Evolutionary conservation across 2,329 filamentous ascomycete species (phyloP).

Genomic region (Madurella mycetomatis): DNA sequence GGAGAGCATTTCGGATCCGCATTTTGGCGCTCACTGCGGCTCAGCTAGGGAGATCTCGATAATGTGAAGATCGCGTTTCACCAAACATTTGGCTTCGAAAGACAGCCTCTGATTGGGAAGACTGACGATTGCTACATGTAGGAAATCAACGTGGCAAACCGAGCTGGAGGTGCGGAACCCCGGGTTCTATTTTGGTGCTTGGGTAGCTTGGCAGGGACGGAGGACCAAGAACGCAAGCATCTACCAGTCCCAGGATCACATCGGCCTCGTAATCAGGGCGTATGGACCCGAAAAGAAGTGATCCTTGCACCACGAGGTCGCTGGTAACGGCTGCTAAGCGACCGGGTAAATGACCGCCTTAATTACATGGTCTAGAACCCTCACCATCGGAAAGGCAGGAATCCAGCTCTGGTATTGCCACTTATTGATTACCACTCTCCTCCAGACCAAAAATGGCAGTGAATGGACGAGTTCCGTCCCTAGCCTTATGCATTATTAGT

Average conservation of each 20-base stretch:
- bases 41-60: background rate
- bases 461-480: background rate
- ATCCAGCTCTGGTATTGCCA: background rate
- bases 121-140: background rate
- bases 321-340: background rate
- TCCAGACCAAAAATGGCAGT: background rate
- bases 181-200: background rate
- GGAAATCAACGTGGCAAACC: background rate
- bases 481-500: background rate
- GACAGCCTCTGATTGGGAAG: too few species aligned
- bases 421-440: background rate
- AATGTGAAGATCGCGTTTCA: too few species aligned
- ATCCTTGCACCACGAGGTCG: background rate
- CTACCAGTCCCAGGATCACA: background rate
- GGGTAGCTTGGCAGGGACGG: background rate
- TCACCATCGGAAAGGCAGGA: background rate
- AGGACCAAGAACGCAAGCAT: background rate
- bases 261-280: background rate
- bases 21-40: background rate
- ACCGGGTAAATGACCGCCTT: background rate
- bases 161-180: background rate
- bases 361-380: background rate
- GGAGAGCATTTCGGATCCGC: background rate
- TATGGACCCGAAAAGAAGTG: background rate
- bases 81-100: too few species aligned